Percentiles rank a stretch among this genome's conserved stretches.
Evolutionary conservation across 139 green algal species (phyloP).

Genomic region (Closterium sp.): DNA sequence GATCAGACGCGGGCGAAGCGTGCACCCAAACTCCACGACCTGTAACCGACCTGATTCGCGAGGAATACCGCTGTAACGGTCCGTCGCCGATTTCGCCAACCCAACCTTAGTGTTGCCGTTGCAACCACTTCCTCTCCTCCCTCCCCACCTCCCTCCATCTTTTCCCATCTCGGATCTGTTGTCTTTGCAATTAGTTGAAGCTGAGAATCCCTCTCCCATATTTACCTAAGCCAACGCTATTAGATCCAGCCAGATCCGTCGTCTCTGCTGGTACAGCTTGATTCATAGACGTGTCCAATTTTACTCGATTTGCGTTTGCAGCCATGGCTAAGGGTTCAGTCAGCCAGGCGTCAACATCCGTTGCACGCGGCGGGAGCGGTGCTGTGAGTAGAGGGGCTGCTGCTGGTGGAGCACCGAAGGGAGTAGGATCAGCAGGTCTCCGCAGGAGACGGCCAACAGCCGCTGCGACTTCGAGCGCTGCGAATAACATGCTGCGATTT

Average conservation of each 20-base stretch:
- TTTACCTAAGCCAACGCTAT: neutral
- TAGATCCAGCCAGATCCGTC: neutral
- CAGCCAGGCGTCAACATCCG: conserved; percentile 20
- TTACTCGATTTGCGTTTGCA: neutral
- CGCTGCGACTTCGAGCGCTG: neutral
- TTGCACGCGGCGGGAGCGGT: conserved; percentile 9
- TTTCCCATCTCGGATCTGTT: neutral
- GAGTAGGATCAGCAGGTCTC: conserved; percentile 10
- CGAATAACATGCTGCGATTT: conserved; percentile 53
- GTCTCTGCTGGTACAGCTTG: neutral
- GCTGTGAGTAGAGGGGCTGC: conserved; percentile 4
- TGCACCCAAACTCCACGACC: too few relatives aligned
- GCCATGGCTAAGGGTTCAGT: conserved; percentile 42
- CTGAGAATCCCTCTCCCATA: neutral
- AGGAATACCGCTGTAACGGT: too few relatives aligned
- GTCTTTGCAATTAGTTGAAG: neutral
- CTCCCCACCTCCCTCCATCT: neutral
- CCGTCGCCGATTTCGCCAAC: too few relatives aligned
- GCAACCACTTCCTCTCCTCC: neutral
- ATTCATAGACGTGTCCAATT: too few relatives aligned
- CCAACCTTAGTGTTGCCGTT: neutral
- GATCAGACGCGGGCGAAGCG: neutral
- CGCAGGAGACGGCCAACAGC: conserved; percentile 21
- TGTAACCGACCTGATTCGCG: too few relatives aligned
- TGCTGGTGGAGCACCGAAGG: conserved; percentile 12